Evolutionary conservation across 2,329 filamentous ascomycete species (phyloP).

Genomic region (Aspergillus caelatus): DNA sequence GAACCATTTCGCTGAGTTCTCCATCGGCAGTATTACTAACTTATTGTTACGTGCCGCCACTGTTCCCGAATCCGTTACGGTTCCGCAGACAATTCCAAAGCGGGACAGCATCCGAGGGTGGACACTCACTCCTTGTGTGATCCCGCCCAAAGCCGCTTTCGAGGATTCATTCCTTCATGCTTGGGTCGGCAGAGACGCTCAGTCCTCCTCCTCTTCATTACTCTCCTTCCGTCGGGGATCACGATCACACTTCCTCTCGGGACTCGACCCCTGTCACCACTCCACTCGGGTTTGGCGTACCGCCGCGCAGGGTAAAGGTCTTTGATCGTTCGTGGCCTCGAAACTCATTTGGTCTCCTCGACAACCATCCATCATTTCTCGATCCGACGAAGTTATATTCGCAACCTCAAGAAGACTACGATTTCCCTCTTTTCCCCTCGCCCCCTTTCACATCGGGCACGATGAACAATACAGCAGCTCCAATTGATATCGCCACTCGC

Average conservation of each 20-base stretch:
- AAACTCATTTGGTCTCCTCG: conserved; percentile 38
- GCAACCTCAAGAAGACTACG: conserved; percentile 32
- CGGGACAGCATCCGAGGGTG: conserved; percentile 43
- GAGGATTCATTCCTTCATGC: conserved; percentile 48
- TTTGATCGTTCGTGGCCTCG: conserved; percentile 50
- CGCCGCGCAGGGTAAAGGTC: conserved; percentile 47
- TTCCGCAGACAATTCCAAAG: conserved; percentile 36
- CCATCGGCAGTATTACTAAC: conserved; percentile 13
- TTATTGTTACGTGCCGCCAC: conserved; percentile 29
- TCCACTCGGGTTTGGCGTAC: conserved; percentile 51
- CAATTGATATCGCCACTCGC: conserved; percentile 63
- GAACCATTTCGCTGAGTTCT: neutral
- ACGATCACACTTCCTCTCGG: conserved; percentile 53
- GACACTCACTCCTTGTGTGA: conserved; percentile 28
- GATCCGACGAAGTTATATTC: conserved; percentile 19
- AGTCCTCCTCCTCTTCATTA: conserved; percentile 54
- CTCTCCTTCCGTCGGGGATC: conserved; percentile 53
- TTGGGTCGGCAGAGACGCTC: conserved; percentile 49
- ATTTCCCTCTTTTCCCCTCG: conserved; percentile 45
- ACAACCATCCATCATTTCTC: conserved; percentile 33
- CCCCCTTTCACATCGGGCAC: conserved; percentile 36
- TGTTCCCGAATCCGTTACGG: conserved; percentile 33
- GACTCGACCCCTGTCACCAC: conserved; percentile 53
- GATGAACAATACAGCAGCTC: conserved; percentile 58
- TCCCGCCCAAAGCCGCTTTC: conserved; percentile 37